Conservation (phyloP, 495 filamentous ascomycete genomes). For the Daldinia grandis region DNA sequence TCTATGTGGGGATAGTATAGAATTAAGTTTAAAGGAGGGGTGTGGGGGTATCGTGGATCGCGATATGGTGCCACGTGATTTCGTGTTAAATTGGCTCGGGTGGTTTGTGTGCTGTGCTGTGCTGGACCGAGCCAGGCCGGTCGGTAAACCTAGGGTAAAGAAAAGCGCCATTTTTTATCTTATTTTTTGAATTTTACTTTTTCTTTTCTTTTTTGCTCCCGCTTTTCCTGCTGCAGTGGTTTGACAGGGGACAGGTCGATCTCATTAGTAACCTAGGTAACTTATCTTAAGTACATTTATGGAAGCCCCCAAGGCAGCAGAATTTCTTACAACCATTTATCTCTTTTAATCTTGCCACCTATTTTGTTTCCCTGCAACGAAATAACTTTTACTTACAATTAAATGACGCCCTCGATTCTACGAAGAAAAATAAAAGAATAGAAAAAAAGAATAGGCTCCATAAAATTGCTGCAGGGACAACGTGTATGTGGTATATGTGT, state of each 20-base stretch:
- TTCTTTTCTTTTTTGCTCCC: not conserved
- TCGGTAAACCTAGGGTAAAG: slow-evolving; percentile 7
- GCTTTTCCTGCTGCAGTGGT: slow-evolving; percentile 8
- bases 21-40: not conserved
- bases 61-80: slow-evolving; percentile 31
- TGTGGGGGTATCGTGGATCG: slow-evolving; percentile 4
- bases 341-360: not conserved
- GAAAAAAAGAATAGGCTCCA: not conserved
- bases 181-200: slow-evolving; percentile 25
- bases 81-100: slow-evolving; percentile 35
- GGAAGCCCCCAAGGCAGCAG: not conserved
- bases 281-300: not conserved
- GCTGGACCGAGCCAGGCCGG: slow-evolving; percentile 4
- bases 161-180: slow-evolving; percentile 39
- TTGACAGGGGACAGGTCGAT: slow-evolving; percentile 32
- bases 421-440: not conserved
- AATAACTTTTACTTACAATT: not conserved
- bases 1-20: too few relatives aligned
- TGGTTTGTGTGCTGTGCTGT: not conserved
- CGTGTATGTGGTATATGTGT: not conserved
- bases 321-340: not conserved
- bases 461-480: slow-evolving; percentile 3
- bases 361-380: not conserved
- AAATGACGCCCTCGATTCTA: not conserved
- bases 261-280: slow-evolving; percentile 10